Base-by-base conservation (phyloP, 2,329 filamentous ascomycete genomes). In the Plenodomus lindquistii region DNA sequence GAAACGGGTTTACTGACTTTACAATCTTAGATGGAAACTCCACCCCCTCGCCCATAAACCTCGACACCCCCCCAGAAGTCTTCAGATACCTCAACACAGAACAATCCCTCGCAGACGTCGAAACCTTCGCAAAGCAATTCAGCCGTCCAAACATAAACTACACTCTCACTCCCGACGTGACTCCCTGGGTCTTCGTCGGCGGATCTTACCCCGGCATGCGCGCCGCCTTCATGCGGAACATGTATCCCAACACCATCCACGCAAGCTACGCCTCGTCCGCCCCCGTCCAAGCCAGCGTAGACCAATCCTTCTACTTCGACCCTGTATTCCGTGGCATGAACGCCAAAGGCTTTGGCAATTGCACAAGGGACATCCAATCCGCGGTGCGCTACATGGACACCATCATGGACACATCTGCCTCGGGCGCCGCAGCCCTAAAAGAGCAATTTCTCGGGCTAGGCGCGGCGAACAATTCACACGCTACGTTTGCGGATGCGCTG, bases 221-320 rank as follows among this genome's bases (percentile, higher is more conserved):
- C 15, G 71, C 70, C 3, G 71, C 70, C 2, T 73, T 72, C 52
- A 63, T 74, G 61, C 68, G 72, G 4, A 57, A 72, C 31, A 61
- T 62, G 48, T 73, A 73, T 43, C 72, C 71, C 0, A 61, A 72
- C 4, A 73, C 69, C 8, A 73, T 74, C 18, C 69, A 62, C 47
- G 71, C 71, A 2, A 50, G 60, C 1, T 74, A 60, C 37, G 69
- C 71, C 10, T 70, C 70, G 3, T 72, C 71, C 3, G 70, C 71
- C 0, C 70, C 71, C 0, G 74, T 79, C 0, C 66, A 83, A 55
- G 78, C 78, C 2, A 67, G 63, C 4, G 57, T 77, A n/a, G 72
- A 81, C 48, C 79, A 80, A 74, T 74, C 73, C n/a, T 63, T 73
- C 18, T 82, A 81, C 57, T 81, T 72, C 43, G 78, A 81, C 18